Evolutionary conservation across 73 alveolate species (phyloP).

Genomic region (Paramecium octaurelia): DNA sequence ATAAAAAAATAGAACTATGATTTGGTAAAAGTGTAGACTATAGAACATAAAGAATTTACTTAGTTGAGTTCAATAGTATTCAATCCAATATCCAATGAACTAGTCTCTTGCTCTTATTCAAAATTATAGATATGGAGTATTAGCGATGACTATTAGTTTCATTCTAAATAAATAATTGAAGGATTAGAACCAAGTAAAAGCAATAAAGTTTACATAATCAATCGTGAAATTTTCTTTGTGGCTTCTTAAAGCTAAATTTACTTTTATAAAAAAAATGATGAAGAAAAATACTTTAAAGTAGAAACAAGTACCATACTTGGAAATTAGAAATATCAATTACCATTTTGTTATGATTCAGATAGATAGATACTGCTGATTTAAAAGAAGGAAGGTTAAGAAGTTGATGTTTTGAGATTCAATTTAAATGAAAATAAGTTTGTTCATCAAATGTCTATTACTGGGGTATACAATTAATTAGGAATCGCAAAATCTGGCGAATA

Average conservation of each 20-base stretch:
- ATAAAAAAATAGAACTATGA: not conserved
- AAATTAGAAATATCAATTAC: not conserved
- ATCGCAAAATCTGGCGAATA: not conserved
- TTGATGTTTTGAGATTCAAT: not conserved
- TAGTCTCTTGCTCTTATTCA: not conserved
- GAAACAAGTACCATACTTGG: not conserved
- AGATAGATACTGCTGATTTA: too few species aligned
- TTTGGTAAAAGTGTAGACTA: not conserved
- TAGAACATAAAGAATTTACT: not conserved
- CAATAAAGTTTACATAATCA: too few species aligned
- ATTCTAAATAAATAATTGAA: not conserved
- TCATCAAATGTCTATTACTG: not conserved
- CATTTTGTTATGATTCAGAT: not conserved
- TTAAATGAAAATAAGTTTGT: not conserved
- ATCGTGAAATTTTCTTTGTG: not conserved
- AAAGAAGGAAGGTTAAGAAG: too few species aligned
- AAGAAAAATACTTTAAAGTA: too few species aligned
- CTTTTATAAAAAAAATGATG: not conserved
- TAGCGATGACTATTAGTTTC: too few species aligned
- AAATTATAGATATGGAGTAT: not conserved
- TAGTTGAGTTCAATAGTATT: not conserved
- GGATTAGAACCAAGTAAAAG: not conserved
- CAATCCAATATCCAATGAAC: not conserved
- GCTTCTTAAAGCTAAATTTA: not conserved
- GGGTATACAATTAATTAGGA: not conserved